Conservation (phyloP, 2,329 filamentous ascomycete genomes). For the Neurospora crassa region DNA sequence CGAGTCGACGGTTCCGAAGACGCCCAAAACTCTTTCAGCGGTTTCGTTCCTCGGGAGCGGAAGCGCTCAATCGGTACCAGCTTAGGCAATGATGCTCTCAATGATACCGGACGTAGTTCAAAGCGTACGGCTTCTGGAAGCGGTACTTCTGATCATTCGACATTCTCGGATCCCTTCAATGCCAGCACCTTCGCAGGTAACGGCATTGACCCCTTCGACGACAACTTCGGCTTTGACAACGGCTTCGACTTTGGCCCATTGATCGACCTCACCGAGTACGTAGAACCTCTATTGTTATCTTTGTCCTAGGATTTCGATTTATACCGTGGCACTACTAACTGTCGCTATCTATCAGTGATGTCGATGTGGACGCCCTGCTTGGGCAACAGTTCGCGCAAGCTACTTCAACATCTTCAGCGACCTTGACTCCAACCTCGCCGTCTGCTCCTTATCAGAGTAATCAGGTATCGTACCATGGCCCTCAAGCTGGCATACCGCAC, state of each 20-base stretch:
- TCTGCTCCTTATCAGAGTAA: not conserved
- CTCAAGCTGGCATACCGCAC: not conserved
- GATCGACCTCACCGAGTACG: slow-evolving; percentile 23
- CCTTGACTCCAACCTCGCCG: not conserved
- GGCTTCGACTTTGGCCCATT: slow-evolving; percentile 5
- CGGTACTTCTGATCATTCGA: not conserved
- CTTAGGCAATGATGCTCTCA: not conserved
- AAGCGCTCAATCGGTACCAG: not conserved
- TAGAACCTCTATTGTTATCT: not conserved
- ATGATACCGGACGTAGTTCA: not conserved
- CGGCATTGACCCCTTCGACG: not conserved
- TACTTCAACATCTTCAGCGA: not conserved
- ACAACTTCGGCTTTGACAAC: slow-evolving; percentile 1
- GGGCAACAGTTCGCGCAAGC: not conserved
- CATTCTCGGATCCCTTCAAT: slow-evolving; percentile 6
- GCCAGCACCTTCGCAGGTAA: not conserved
- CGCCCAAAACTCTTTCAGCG: not conserved
- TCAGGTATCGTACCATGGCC: not conserved
- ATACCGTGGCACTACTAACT: not conserved
- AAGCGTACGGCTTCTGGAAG: not conserved
- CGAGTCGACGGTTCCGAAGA: not conserved
- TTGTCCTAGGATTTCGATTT: not conserved
- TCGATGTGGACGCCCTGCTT: slow-evolving; percentile 7
- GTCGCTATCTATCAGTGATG: slow-evolving; percentile 12
- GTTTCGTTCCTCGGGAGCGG: not conserved